These are phyloP conservation scores for Barnettozyma sp. DNA, from an alignment of 805 yeast species.

Conservation along the genomic window DNA sequence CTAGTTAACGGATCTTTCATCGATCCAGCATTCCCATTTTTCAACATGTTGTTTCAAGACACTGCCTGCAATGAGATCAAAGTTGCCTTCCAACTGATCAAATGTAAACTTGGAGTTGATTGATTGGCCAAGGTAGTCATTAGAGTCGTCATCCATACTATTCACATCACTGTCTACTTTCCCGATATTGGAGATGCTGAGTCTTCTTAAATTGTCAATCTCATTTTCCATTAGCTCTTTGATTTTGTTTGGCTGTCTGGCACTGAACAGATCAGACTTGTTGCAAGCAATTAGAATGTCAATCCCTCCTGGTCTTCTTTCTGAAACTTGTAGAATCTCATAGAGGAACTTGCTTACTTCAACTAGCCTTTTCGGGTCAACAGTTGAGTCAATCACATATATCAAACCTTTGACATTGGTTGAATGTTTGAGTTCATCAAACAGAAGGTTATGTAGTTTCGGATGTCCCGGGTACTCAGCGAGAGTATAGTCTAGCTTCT, in stretches of 20 bases:
- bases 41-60: conserved; percentile 48
- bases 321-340: conserved; percentile 55
- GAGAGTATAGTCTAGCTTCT: conserved; percentile 39
- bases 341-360: conserved; percentile 53
- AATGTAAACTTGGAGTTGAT: conserved; percentile 51
- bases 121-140: conserved; percentile 38
- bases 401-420: conserved; percentile 57
- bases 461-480: conserved; percentile 88
- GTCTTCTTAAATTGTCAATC: conserved; percentile 46
- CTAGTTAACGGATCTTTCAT: conserved; percentile 58
- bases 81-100: conserved; percentile 62
- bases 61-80: conserved; percentile 69
- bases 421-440: conserved; percentile 40
- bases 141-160: conserved; percentile 28
- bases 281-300: conserved; percentile 77
- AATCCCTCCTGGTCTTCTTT: conserved; percentile 57
- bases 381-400: conserved; percentile 72
- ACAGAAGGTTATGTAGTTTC: conserved; percentile 55
- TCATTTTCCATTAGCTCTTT: conserved; percentile 54
- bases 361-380: conserved; percentile 40
- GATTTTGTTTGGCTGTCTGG: conserved; percentile 63
- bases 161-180: conserved; percentile 26
- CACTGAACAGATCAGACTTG: conserved; percentile 78
- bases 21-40: conserved; percentile 74
- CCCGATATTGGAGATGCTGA: conserved; percentile 34